These are phyloP conservation scores for Pseudocercospora macadamiae DNA, from an alignment of 2,329 filamentous ascomycete species.

Conservation along the genomic window DNA sequence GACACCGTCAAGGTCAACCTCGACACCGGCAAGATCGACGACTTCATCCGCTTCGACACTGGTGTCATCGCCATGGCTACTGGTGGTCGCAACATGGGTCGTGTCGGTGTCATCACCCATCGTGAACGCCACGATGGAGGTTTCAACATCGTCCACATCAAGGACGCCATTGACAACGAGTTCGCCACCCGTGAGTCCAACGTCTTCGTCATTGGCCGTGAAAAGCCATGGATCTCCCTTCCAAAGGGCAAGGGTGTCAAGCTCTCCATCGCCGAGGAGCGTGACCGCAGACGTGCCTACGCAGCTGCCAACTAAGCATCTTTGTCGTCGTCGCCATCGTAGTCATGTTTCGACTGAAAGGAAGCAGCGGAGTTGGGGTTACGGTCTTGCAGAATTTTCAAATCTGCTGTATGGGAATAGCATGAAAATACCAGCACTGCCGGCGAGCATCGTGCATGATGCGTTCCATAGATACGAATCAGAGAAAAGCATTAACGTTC, in stretches of 20 bases:
- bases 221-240: slow-evolving; percentile 99
- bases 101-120: slow-evolving; percentile 99
- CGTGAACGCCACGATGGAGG: slow-evolving; percentile 99
- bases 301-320: slow-evolving; percentile 48
- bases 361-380: slow-evolving; percentile 25
- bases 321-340: neutral
- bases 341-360: slow-evolving; percentile 11
- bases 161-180: slow-evolving; percentile 99
- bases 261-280: slow-evolving; percentile 98
- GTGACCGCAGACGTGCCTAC: slow-evolving; percentile 89
- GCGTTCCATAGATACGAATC: slow-evolving; percentile 17
- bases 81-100: slow-evolving; percentile 99
- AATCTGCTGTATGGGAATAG: slow-evolving; percentile 20
- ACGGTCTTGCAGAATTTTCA: slow-evolving; percentile 12
- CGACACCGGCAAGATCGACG: slow-evolving; percentile 92
- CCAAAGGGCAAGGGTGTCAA: slow-evolving; percentile 99
- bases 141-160: slow-evolving; percentile 97
- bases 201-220: slow-evolving; percentile 98
- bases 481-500: slow-evolving; percentile 19
- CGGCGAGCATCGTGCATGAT: slow-evolving; percentile 9
- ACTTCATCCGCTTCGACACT: slow-evolving; percentile 99
- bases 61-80: slow-evolving; percentile 98
- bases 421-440: slow-evolving; percentile 17
- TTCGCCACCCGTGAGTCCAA: slow-evolving; percentile 99
- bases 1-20: slow-evolving; percentile 99